Conservation (phyloP, 1,139 yeast genomes). For the Diutina mesorugosa region DNA sequence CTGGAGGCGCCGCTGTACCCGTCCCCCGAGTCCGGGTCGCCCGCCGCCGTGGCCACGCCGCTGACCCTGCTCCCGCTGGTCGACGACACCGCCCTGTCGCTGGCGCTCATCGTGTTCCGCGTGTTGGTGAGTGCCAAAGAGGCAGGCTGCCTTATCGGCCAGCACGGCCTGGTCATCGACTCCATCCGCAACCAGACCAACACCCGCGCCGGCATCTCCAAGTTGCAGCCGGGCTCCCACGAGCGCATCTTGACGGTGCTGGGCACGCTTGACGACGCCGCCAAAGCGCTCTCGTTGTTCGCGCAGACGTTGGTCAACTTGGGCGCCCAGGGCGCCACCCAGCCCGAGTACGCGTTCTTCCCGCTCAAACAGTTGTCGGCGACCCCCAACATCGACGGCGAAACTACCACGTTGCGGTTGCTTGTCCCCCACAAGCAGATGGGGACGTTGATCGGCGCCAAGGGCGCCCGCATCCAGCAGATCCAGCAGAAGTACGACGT, state of each 20-base stretch:
- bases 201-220: slow-evolving; percentile 84
- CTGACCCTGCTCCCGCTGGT: background rate
- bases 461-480: slow-evolving; percentile 70
- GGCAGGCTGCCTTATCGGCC: slow-evolving; percentile 87
- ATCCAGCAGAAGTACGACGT: slow-evolving; percentile 61
- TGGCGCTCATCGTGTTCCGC: slow-evolving; percentile 18
- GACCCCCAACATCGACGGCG: slow-evolving; percentile 36
- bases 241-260: slow-evolving; percentile 76
- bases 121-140: slow-evolving; percentile 76
- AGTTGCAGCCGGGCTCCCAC: slow-evolving; percentile 68
- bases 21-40: background rate
- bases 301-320: slow-evolving; percentile 44
- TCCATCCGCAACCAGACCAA: slow-evolving; percentile 64
- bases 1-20: background rate
- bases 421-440: slow-evolving; percentile 78
- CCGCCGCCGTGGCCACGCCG: background rate
- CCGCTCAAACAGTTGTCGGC: slow-evolving; percentile 50
- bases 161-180: slow-evolving; percentile 72
- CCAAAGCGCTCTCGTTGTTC: slow-evolving; percentile 61
- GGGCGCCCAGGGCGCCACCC: slow-evolving; percentile 7
- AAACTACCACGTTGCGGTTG: slow-evolving; percentile 50
- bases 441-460: slow-evolving; percentile 85
- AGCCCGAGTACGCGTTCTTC: slow-evolving; percentile 31
- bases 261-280: slow-evolving; percentile 65
- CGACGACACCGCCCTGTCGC: background rate